Evolutionary conservation across 75 land plant species (phyloP).

Genomic region (Pseudotsuga menziesii): DNA sequence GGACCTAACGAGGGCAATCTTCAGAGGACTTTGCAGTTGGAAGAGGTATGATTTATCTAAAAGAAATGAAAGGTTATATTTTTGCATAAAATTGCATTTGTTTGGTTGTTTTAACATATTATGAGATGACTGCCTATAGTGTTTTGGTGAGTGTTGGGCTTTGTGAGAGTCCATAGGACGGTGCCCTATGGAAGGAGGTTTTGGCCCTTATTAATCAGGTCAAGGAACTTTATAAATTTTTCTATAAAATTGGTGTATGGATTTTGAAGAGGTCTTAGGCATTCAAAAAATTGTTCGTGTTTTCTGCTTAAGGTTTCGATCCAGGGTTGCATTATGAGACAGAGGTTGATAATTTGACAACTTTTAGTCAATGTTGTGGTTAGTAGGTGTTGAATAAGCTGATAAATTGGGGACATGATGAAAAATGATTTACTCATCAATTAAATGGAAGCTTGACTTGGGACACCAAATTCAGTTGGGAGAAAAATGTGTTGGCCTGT

Average conservation of each 20-base stretch:
- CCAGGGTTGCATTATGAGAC: too few relatives aligned
- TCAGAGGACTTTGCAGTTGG: conserved; percentile 45
- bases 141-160: conserved; percentile 58
- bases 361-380: too few relatives aligned
- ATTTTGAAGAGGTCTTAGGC: too few relatives aligned
- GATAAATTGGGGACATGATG: too few relatives aligned
- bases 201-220: conserved; percentile 61
- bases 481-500: too few relatives aligned
- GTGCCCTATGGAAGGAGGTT: conserved; percentile 62
- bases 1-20: conserved; percentile 62
- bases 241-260: too few relatives aligned
- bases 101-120: not conserved
- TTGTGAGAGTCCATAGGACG: conserved; percentile 76
- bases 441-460: too few relatives aligned
- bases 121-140: conserved; percentile 20
- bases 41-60: conserved; percentile 34
- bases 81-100: not conserved
- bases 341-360: too few relatives aligned
- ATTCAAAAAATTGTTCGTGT: not conserved
- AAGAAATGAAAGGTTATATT: not conserved
- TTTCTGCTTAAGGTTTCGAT: not conserved
- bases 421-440: too few relatives aligned
- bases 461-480: too few relatives aligned
- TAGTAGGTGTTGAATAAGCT: too few relatives aligned
- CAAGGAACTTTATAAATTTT: not conserved